A percentile compares a stretch with the other conserved stretches of the same genome.
Evolutionary conservation across 2,329 filamentous ascomycete genomes (phyloP).

Genomic region (Epichloe sibirici): DNA sequence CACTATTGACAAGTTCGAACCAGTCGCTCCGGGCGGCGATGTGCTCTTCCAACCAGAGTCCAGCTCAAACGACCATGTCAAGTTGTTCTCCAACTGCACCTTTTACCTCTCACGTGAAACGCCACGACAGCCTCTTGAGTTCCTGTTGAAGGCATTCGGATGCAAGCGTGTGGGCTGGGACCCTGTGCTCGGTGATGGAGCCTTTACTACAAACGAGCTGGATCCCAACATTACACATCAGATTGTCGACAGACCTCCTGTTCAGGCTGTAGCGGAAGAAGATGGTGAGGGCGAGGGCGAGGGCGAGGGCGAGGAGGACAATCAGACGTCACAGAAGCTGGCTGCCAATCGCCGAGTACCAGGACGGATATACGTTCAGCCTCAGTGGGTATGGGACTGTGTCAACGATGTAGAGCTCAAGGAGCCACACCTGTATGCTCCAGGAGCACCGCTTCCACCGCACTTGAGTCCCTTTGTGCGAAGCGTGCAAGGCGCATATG

Average conservation of each 20-base stretch:
- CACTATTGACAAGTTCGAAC: constrained; percentile 84
- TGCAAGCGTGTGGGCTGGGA: constrained; percentile 97
- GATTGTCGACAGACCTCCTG: constrained; percentile 77
- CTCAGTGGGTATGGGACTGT: constrained; percentile 98
- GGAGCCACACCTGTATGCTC: constrained; percentile 75
- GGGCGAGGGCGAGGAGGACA: constrained; percentile 36
- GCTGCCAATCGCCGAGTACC: constrained; percentile 62
- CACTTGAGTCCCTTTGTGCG: constrained; percentile 96
- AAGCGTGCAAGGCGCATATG: constrained; percentile 74
- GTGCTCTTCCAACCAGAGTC: constrained; percentile 66
- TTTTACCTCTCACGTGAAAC: constrained; percentile 92
- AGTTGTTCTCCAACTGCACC: constrained; percentile 79
- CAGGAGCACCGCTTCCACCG: constrained; percentile 79
- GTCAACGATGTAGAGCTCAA: constrained; percentile 86
- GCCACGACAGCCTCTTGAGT: constrained; percentile 79
- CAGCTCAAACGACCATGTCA: constrained; percentile 52
- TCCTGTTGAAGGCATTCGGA: constrained; percentile 84
- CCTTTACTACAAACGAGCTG: constrained; percentile 80
- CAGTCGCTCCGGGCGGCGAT: constrained; percentile 73
- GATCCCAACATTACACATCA: constrained; percentile 92
- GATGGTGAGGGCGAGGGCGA: constrained; percentile 27
- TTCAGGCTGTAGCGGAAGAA: constrained; percentile 45
- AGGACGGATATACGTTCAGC: constrained; percentile 87
- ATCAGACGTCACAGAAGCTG: constrained; percentile 48
- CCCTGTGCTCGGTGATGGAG: constrained; percentile 74